Percentiles rank a stretch among this genome's conserved stretches.
phyloP scores from a whole-genome alignment of 176 grass and related monocot genomes.

The Tillandsia fasciculata region DNA sequence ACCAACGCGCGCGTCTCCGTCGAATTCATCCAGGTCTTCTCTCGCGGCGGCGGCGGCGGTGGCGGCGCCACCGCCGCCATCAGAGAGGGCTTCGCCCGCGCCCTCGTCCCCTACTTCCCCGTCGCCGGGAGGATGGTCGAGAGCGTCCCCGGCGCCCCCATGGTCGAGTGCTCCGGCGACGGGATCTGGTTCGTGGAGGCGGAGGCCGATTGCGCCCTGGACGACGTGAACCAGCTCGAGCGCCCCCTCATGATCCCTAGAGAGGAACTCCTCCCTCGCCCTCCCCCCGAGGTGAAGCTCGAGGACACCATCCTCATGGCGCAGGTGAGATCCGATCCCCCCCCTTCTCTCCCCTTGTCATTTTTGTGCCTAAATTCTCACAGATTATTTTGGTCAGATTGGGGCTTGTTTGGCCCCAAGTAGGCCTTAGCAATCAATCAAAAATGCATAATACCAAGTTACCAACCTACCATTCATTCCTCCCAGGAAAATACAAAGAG shows the following conservation, averaged over 20 bases:
- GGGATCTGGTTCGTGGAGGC: slow-evolving; percentile 75
- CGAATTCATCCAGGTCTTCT: slow-evolving; percentile 58
- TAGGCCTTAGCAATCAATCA: too few species aligned
- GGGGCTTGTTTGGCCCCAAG: too few species aligned
- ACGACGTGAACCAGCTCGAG: slow-evolving; percentile 56
- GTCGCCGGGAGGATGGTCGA: slow-evolving; percentile 47
- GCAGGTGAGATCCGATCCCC: slow-evolving; percentile 32
- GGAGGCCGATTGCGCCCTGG: slow-evolving; percentile 39
- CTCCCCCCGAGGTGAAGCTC: slow-evolving; percentile 26
- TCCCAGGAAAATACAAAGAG: too few species aligned
- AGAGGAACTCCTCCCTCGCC: slow-evolving; percentile 54
- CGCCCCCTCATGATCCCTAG: slow-evolving; percentile 55
- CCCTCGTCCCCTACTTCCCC: slow-evolving; percentile 62
- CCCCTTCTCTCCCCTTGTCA: background rate
- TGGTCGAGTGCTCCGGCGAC: slow-evolving; percentile 55
- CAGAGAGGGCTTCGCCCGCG: slow-evolving; percentile 34
- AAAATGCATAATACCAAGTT: too few species aligned
- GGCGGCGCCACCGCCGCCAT: slow-evolving; percentile 5
- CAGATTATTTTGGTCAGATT: slow-evolving; percentile 9
- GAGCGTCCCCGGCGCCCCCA: slow-evolving; percentile 26
- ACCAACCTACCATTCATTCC: too few species aligned
- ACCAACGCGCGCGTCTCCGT: slow-evolving; percentile 40
- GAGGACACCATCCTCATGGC: slow-evolving; percentile 51
- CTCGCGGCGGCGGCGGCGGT: slow-evolving; percentile 11
- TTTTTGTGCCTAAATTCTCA: slow-evolving; percentile 5